phyloP scores from a whole-genome alignment of 2,329 filamentous ascomycete genomes.

The Thelonectria discophora region DNA sequence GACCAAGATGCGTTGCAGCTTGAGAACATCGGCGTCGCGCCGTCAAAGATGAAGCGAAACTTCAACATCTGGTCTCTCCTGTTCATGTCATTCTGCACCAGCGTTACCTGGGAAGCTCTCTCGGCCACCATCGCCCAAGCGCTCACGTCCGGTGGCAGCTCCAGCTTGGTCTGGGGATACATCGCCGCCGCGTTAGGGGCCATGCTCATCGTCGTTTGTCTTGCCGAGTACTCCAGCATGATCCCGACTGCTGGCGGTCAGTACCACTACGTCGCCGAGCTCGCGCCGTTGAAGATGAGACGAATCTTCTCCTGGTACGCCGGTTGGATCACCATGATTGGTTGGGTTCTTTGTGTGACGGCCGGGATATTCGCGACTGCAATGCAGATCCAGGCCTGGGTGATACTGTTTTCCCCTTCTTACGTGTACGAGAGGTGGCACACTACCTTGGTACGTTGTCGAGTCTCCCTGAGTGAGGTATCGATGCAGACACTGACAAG shows the following conservation, averaged over 20 bases:
- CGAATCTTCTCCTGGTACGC: slow-evolving; percentile 19
- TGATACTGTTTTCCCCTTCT: slow-evolving; percentile 7
- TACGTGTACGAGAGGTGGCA: slow-evolving; percentile 20
- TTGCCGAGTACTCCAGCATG: slow-evolving; percentile 20
- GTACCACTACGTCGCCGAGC: slow-evolving; percentile 21
- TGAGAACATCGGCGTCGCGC: slow-evolving; percentile 13
- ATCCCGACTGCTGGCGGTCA: slow-evolving; percentile 19
- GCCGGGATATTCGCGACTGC: slow-evolving; percentile 18
- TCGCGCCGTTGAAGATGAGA: slow-evolving; percentile 11
- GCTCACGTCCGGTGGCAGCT: slow-evolving; percentile 14
- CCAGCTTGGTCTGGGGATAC: slow-evolving; percentile 23
- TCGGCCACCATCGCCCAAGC: slow-evolving; percentile 13
- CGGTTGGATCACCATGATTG: slow-evolving; percentile 21
- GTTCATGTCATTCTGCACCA: slow-evolving; percentile 25
- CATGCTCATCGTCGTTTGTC: slow-evolving; percentile 8
- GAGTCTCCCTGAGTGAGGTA: too few species aligned
- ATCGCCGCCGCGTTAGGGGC: slow-evolving; percentile 2
- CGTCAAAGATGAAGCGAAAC: slow-evolving; percentile 21
- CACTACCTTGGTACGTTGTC: slow-evolving; percentile 9
- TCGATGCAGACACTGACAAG: background rate
- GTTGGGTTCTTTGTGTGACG: slow-evolving; percentile 13
- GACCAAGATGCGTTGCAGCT: slow-evolving; percentile 12
- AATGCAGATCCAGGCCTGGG: slow-evolving; percentile 23
- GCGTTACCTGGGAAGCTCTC: slow-evolving; percentile 22
- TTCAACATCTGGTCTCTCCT: slow-evolving; percentile 22